A percentile compares a stretch with the other conserved stretches of the same genome.
These are phyloP conservation scores for Aaosphaeria pasadenensis DNA, from an alignment of 2,329 filamentous ascomycete genomes.

Conservation along the genomic window DNA sequence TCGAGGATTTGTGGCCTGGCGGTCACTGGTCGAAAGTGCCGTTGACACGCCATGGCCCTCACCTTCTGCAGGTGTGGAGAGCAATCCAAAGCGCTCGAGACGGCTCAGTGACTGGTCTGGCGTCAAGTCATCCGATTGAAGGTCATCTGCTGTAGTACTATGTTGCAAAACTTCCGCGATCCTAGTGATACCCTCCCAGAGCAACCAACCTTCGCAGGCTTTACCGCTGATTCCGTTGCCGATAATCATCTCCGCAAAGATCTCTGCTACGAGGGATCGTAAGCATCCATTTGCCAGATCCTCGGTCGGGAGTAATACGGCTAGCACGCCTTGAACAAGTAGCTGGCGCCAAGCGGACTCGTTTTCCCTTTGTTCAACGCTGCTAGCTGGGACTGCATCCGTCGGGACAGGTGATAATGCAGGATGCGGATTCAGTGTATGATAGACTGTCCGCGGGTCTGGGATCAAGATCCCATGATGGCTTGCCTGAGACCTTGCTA, in stretches of 20 bases:
- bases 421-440: constrained; percentile 77
- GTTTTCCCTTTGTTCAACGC: constrained; percentile 66
- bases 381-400: constrained; percentile 48
- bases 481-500: constrained; percentile 57
- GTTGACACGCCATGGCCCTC: constrained; percentile 16
- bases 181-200: constrained; percentile 82
- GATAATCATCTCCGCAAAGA: constrained; percentile 86
- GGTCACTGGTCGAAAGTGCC: constrained; percentile 10
- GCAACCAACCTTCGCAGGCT: constrained; percentile 80
- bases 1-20: constrained; percentile 13
- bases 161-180: constrained; percentile 51
- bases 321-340: constrained; percentile 77
- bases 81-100: constrained; percentile 57
- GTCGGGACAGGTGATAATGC: constrained; percentile 74
- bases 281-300: constrained; percentile 87
- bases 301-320: constrained; percentile 84
- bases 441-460: constrained; percentile 70
- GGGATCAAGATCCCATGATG: constrained; percentile 59
- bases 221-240: constrained; percentile 78
- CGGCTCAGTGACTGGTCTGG: constrained; percentile 37
- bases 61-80: constrained; percentile 38
- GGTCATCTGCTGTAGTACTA: constrained; percentile 23
- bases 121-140: constrained; percentile 25
- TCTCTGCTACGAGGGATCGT: constrained; percentile 77
- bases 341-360: constrained; percentile 84